phyloP scores from a whole-genome alignment of 2,329 filamentous ascomycete species.

The Sclerotinia subarctica region DNA sequence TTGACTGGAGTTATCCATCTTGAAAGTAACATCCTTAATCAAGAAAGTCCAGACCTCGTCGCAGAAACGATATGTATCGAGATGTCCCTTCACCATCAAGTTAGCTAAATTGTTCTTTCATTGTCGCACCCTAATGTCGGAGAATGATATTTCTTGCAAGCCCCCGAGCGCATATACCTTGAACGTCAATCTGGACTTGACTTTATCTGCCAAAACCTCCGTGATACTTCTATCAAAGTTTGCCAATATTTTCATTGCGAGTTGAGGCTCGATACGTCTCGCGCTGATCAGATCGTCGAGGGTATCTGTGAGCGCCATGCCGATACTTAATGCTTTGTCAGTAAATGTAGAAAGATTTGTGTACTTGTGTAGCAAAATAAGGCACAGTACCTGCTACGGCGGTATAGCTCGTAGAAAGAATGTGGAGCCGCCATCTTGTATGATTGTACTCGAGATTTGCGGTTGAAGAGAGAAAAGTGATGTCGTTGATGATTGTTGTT shows the following conservation, averaged over 20 bases:
- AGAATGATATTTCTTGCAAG: neutral
- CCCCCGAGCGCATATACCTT: conserved; percentile 62
- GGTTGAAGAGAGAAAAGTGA: conserved; percentile 18
- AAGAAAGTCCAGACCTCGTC: conserved; percentile 99
- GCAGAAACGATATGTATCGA: conserved; percentile 98
- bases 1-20: conserved; percentile 75
- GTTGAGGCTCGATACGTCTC: conserved; percentile 91
- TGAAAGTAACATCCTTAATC: conserved; percentile 98
- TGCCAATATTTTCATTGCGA: conserved; percentile 95
- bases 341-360: conserved; percentile 29
- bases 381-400: conserved; percentile 82
- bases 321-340: conserved; percentile 63
- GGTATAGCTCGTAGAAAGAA: conserved; percentile 91
- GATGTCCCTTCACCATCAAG: conserved; percentile 65
- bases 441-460: conserved; percentile 24
- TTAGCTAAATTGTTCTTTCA: conserved; percentile 26
- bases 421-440: conserved; percentile 50
- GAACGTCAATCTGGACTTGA: conserved; percentile 87
- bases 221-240: conserved; percentile 95
- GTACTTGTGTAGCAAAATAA: conserved; percentile 34
- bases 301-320: conserved; percentile 88
- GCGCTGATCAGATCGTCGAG: conserved; percentile 96
- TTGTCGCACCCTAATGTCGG: neutral
- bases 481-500: conserved; percentile 20
- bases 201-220: conserved; percentile 85